Evolutionary conservation across 108 stramenopile genomes (phyloP).

Genomic region (Epithemia pelagica): DNA sequence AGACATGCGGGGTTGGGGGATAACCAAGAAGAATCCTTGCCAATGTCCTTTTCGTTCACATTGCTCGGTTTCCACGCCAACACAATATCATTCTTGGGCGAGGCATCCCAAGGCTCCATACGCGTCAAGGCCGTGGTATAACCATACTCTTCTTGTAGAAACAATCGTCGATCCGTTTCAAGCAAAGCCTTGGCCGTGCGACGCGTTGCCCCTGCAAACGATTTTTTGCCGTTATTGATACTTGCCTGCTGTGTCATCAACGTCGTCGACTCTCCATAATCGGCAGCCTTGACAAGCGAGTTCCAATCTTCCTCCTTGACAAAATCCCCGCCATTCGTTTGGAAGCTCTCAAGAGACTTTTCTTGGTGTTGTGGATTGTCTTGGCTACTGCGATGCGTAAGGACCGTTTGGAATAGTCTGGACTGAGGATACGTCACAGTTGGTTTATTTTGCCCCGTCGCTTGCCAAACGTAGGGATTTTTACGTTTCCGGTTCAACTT

Average conservation of each 20-base stretch:
- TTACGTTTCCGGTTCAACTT: slow-evolving; percentile 30
- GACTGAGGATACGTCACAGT: slow-evolving; percentile 67
- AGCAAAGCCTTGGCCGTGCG: slow-evolving; percentile 68
- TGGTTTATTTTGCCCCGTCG: slow-evolving; percentile 43
- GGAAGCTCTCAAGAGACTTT: too few relatives aligned
- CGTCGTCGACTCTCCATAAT: slow-evolving; percentile 20
- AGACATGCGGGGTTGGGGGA: background rate
- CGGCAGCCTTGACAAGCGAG: slow-evolving; percentile 64
- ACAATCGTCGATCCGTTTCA: slow-evolving; percentile 61
- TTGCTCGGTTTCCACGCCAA: slow-evolving; percentile 34
- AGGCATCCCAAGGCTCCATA: slow-evolving; percentile 65
- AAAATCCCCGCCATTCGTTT: background rate
- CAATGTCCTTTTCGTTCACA: background rate
- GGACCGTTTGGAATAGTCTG: slow-evolving; percentile 27
- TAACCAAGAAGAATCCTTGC: background rate
- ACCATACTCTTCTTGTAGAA: slow-evolving; percentile 28
- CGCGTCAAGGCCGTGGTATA: slow-evolving; percentile 42
- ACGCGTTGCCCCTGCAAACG: slow-evolving; percentile 38
- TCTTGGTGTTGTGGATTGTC: background rate
- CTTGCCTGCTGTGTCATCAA: background rate
- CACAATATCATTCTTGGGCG: slow-evolving; percentile 72
- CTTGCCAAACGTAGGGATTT: slow-evolving; percentile 70
- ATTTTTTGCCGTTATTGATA: slow-evolving; percentile 33
- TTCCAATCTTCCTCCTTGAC: slow-evolving; percentile 40
- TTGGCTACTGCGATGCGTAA: background rate